Conservation (phyloP, 176 grass and related monocot species). For the Aegilops longissima region DNA sequence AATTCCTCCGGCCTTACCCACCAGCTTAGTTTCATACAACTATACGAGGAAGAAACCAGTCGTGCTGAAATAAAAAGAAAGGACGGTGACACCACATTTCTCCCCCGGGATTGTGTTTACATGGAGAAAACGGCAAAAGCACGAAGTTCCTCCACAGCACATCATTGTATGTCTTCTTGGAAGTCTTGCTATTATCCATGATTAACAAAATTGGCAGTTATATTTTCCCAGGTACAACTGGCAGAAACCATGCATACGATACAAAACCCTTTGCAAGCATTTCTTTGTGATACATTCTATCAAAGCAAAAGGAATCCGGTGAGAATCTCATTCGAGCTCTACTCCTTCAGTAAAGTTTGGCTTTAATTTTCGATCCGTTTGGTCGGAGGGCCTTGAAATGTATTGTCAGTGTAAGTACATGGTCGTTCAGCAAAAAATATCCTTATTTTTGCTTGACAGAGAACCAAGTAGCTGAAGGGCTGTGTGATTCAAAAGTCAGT, state of each 20-base stretch:
- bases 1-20: background rate
- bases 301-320: background rate
- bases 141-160: background rate
- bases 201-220: background rate
- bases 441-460: conserved; percentile 6
- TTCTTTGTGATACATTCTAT: background rate
- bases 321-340: background rate
- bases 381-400: background rate
- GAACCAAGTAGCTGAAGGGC: background rate
- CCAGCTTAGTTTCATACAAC: background rate
- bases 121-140: background rate
- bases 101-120: background rate
- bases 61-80: background rate
- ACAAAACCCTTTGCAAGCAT: background rate
- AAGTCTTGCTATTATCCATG: conserved; percentile 7
- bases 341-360: background rate
- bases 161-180: background rate
- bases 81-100: background rate
- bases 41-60: background rate
- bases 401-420: conserved; percentile 26
- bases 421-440: background rate
- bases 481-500: conserved; percentile 63
- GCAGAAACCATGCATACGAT: background rate
- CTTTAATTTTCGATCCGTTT: background rate
- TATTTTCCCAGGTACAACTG: background rate